Percentiles rank a stretch among this genome's conserved stretches.
Conservation (phyloP, 139 green algal species). For the Chlorella sp. region DNA sequence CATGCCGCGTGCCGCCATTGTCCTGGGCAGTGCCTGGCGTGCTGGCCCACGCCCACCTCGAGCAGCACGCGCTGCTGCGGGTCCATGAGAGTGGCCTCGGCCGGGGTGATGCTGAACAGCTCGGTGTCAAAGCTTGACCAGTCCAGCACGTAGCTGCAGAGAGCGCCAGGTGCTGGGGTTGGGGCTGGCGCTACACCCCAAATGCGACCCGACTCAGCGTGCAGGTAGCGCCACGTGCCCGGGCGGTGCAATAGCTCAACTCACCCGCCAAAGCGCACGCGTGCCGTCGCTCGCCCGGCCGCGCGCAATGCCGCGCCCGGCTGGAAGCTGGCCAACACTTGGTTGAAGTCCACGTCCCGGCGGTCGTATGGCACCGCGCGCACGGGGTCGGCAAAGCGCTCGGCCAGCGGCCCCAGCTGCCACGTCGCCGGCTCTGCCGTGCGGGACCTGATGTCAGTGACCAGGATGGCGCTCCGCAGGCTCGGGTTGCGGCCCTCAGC, state of each 20-base stretch:
- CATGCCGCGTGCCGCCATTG: no score
- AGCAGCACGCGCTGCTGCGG: conserved; percentile 76
- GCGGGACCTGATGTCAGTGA: background rate
- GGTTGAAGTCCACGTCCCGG: conserved; percentile 65
- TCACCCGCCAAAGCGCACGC: conserved; percentile 62
- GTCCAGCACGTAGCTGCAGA: conserved; percentile 13
- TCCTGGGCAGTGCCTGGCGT: no score
- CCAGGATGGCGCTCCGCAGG: background rate
- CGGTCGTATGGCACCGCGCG: conserved; percentile 47
- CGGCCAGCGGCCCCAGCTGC: background rate
- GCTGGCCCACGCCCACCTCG: no score
- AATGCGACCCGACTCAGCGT: background rate
- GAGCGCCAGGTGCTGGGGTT: background rate
- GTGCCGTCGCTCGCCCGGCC: conserved; percentile 16
- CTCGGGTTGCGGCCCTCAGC: background rate
- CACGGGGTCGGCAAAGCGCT: conserved; percentile 64
- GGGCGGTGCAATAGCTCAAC: background rate
- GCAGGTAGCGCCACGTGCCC: background rate
- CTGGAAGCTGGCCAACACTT: background rate
- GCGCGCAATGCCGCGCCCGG: conserved; percentile 11
- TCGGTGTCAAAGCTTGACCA: conserved; percentile 63
- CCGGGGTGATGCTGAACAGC: conserved; percentile 54
- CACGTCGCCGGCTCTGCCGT: conserved; percentile 32
- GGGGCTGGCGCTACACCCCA: background rate
- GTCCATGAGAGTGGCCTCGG: conserved; percentile 70